These are phyloP conservation scores for Penicillium chermesinum DNA, from an alignment of 495 filamentous ascomycete genomes.

Conservation along the genomic window DNA sequence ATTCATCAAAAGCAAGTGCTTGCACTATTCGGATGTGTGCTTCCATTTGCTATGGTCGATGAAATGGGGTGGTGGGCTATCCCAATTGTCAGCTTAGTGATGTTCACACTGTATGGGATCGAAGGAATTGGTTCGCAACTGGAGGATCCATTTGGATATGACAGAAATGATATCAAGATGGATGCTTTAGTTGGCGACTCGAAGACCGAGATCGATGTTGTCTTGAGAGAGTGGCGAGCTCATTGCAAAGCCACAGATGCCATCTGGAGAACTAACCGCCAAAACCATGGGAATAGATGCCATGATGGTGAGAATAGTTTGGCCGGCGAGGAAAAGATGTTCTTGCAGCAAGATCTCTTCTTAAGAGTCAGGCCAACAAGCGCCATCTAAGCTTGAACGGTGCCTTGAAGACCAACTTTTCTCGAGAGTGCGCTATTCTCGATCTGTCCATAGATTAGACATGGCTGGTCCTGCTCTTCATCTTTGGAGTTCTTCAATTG, in stretches of 20 bases:
- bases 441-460: no score
- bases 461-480: no score
- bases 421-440: not conserved
- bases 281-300: constrained; percentile 10
- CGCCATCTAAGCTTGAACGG: not conserved
- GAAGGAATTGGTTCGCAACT: constrained; percentile 69
- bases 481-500: not conserved
- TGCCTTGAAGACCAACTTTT: not conserved
- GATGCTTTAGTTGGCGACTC: constrained; percentile 67
- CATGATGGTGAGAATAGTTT: constrained; percentile 7
- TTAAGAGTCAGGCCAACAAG: constrained; percentile 10
- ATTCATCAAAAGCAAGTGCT: constrained; percentile 76
- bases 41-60: constrained; percentile 69
- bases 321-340: constrained; percentile 8
- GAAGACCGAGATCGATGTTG: constrained; percentile 56
- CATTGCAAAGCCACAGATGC: constrained; percentile 10
- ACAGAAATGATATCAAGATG: constrained; percentile 76
- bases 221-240: constrained; percentile 59
- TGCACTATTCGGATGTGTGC: constrained; percentile 62
- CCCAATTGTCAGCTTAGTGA: constrained; percentile 60
- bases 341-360: constrained; percentile 35
- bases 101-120: constrained; percentile 71
- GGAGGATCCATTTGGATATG: constrained; percentile 72
- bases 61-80: constrained; percentile 72
- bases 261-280: constrained; percentile 2